A percentile compares a stretch with the other conserved stretches of the same genome.
These are phyloP conservation scores for Athelia sp. DNA, from an alignment of 1,284 basidiomycete genomes.

Conservation along the genomic window DNA sequence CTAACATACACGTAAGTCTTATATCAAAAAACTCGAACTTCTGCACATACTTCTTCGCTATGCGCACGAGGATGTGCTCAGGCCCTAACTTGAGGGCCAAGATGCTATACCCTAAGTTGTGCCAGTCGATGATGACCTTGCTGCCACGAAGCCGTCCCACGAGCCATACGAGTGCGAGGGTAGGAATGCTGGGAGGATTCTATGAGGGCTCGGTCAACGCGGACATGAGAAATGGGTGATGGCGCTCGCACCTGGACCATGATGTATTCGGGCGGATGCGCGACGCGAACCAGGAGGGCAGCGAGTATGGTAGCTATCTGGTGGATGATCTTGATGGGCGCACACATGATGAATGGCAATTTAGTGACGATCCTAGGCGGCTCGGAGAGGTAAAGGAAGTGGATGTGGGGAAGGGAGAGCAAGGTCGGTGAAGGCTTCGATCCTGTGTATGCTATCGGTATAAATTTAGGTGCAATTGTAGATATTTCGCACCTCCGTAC, in stretches of 20 bases:
- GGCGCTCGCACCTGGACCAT: conserved; percentile 74
- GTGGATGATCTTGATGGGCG: conserved; percentile 76
- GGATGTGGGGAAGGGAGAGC: conserved; percentile 56
- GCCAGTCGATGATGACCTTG: conserved; percentile 97
- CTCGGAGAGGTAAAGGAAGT: conserved; percentile 62
- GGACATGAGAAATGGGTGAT: neutral
- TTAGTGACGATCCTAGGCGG: conserved; percentile 51
- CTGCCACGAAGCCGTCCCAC: conserved; percentile 64
- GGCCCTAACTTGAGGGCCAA: conserved; percentile 78
- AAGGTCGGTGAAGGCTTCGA: conserved; percentile 72
- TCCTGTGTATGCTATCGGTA: conserved; percentile 36
- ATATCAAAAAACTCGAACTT: neutral
- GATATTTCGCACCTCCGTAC: conserved; percentile 77
- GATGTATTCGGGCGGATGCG: conserved; percentile 77
- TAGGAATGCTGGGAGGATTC: conserved; percentile 97
- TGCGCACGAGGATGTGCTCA: conserved; percentile 62
- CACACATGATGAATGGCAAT: conserved; percentile 73
- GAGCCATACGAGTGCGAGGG: conserved; percentile 81
- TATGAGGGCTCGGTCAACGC: conserved; percentile 27
- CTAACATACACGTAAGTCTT: conserved; percentile 33
- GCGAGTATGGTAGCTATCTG: conserved; percentile 65
- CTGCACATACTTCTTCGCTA: conserved; percentile 69
- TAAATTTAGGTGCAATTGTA: neutral
- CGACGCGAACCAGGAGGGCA: conserved; percentile 57
- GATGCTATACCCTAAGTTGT: conserved; percentile 95